Conservation (phyloP, 768 basidiomycete species). For the Saitozyma podzolica region DNA sequence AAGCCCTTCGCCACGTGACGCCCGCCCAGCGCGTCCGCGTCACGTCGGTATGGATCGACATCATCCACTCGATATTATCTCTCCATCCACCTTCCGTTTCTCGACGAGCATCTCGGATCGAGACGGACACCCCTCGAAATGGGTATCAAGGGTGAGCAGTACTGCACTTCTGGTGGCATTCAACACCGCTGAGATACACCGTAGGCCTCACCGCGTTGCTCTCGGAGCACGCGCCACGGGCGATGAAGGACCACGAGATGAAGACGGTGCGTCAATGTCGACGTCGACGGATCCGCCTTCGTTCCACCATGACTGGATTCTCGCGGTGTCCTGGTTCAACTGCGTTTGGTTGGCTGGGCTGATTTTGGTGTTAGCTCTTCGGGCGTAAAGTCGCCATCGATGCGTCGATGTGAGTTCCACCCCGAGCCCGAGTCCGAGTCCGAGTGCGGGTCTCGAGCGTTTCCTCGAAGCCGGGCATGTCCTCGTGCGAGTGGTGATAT, state of each 20-base stretch:
- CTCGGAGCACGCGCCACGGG: slow-evolving; percentile 81
- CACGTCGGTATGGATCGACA: not conserved
- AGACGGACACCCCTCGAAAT: slow-evolving; percentile 1
- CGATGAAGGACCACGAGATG: slow-evolving; percentile 84
- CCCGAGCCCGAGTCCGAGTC: not conserved
- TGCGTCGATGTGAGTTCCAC: slow-evolving; percentile 59
- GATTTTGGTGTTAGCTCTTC: slow-evolving; percentile 60
- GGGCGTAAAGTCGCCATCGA: slow-evolving; percentile 98
- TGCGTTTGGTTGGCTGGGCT: no score
- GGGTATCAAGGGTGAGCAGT: slow-evolving; percentile 18
- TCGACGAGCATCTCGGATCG: no score
- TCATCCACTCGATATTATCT: not conserved
- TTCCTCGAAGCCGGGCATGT: no score
- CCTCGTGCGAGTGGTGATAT: no score
- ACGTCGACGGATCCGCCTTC: not conserved
- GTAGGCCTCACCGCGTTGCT: slow-evolving; percentile 77
- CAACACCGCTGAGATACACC: not conserved
- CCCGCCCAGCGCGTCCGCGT: not conserved
- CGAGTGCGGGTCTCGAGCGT: no score
- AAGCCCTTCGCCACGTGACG: no score
- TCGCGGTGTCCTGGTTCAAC: slow-evolving; percentile 4
- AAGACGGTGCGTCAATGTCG: slow-evolving; percentile 61
- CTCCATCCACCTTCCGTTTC: not conserved
- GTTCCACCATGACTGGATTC: not conserved
- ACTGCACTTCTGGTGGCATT: not conserved